Conservation (phyloP, 352 stramenopile species). For the Pythium monospermum region DNA sequence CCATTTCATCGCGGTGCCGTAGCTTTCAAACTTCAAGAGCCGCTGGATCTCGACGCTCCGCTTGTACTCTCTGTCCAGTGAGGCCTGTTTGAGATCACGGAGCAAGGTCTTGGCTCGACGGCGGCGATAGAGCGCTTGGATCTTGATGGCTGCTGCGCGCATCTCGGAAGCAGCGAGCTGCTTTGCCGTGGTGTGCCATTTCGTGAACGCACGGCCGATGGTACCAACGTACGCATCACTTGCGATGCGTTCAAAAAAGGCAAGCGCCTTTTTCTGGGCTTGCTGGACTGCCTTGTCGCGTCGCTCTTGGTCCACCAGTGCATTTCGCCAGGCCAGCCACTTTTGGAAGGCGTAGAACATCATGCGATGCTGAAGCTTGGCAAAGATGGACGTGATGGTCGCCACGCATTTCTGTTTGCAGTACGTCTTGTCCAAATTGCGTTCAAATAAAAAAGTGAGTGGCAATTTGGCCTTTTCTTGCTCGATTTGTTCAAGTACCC, state of each 20-base stretch:
- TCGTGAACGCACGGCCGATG: slow-evolving; percentile 27
- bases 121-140: slow-evolving; percentile 38
- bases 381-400: slow-evolving; percentile 59
- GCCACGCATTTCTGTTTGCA: slow-evolving; percentile 46
- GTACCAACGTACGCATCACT: slow-evolving; percentile 53
- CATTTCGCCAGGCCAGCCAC: slow-evolving; percentile 29
- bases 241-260: slow-evolving; percentile 49
- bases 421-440: slow-evolving; percentile 53
- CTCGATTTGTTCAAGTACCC: slow-evolving; percentile 37
- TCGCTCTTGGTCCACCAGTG: slow-evolving; percentile 17
- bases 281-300: slow-evolving; percentile 24
- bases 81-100: slow-evolving; percentile 31
- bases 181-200: slow-evolving; percentile 21
- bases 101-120: slow-evolving; percentile 32
- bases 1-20: slow-evolving; percentile 51
- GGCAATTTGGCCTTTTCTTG: slow-evolving; percentile 51
- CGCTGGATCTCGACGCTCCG: slow-evolving; percentile 37
- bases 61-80: slow-evolving; percentile 35
- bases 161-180: slow-evolving; percentile 22
- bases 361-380: slow-evolving; percentile 58
- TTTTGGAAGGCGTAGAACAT: slow-evolving; percentile 38
- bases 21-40: slow-evolving; percentile 51
- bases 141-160: slow-evolving; percentile 29
- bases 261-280: slow-evolving; percentile 32
- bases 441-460: slow-evolving; percentile 72